Evolutionary conservation across 257 asterid genomes (phyloP), one percentile per base, ranked within the genome.

Genomic region (Mentha longifolia): DNA sequence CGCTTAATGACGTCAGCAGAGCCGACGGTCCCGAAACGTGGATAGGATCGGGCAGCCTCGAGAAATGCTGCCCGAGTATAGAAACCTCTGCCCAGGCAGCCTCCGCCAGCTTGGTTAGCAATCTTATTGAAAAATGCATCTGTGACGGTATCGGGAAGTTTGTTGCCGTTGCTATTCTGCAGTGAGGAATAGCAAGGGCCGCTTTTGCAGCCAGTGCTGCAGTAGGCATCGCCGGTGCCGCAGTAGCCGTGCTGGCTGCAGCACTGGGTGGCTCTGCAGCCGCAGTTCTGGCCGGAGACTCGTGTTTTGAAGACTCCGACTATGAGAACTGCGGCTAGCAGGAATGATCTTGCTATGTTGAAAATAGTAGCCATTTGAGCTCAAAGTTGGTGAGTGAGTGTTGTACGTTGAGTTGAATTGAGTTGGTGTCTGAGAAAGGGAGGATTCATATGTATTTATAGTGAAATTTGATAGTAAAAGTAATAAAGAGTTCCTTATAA

Each of bases 1-100:
- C 74, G 66, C 33, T 59, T 68, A 3, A 31, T 11, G 9, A 19
- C 74, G 10, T 55, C 66, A 5, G 46, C 35, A 2, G 65, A 54
- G 35, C 73, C 64, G 5, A 20, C n/a, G 6, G 58, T 43, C 12
- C 74, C 74, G 19, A 70, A 70, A 16, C 45, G 58, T 0, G 74
- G 74, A 12, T 42, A 70, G 5, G 67, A 57, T 7, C 58, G 31
- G 74, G 55, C 35, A 7, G 74, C 74, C 47, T 70, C 67, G 12
- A 70, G 74, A 56, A 69, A 69, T 0, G 66, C 74, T 15, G 67
- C 65, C 12, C 74, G 46, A 33, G 74, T 69, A 9, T 56, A 69
- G 74, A 70, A 70, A 0, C 74, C 74, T 50, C 58, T n/a, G 1
- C 67, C 74, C 9, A 58, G 65, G 67, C 67, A 70, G 57, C 74